Conservation (phyloP, 306 rosid genomes). For the Pterocarpus santalinus region DNA sequence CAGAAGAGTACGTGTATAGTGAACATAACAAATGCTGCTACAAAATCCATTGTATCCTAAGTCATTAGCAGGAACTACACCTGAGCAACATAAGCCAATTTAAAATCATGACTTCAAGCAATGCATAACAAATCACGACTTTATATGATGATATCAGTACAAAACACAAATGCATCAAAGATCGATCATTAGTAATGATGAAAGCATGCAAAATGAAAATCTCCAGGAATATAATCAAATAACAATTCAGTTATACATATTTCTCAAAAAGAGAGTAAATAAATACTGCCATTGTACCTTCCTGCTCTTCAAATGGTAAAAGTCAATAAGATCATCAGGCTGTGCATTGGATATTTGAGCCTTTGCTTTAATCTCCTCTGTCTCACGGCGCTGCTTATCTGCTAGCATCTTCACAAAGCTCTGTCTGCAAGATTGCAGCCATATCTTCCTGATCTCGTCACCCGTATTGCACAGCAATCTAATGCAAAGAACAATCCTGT, state of each 20-base stretch:
- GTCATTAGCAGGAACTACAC: neutral
- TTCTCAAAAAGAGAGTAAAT: slow-evolving; percentile 28
- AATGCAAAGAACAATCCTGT: slow-evolving; percentile 87
- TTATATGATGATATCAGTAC: neutral
- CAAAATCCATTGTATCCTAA: slow-evolving; percentile 13
- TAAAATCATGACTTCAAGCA: slow-evolving; percentile 20
- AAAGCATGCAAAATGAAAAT: slow-evolving; percentile 37
- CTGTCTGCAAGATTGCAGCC: slow-evolving; percentile 91
- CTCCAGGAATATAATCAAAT: slow-evolving; percentile 12
- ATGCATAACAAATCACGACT: slow-evolving; percentile 24
- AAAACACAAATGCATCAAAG: slow-evolving; percentile 4
- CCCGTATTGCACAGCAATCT: slow-evolving; percentile 80
- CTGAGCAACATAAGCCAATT: slow-evolving; percentile 9
- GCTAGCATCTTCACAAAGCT: slow-evolving; percentile 97
- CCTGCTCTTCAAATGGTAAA: slow-evolving; percentile 98
- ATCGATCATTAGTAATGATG: neutral
- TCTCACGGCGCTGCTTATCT: slow-evolving; percentile 88
- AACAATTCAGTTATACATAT: neutral
- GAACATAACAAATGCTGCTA: slow-evolving; percentile 21
- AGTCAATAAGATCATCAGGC: slow-evolving; percentile 98
- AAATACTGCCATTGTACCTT: slow-evolving; percentile 64
- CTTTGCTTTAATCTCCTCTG: slow-evolving; percentile 85
- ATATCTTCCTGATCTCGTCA: slow-evolving; percentile 79
- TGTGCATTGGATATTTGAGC: slow-evolving; percentile 92
- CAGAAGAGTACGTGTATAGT: neutral